Base-by-base conservation (phyloP, 75 land plant genomes). In the Gnetum montanum region DNA sequence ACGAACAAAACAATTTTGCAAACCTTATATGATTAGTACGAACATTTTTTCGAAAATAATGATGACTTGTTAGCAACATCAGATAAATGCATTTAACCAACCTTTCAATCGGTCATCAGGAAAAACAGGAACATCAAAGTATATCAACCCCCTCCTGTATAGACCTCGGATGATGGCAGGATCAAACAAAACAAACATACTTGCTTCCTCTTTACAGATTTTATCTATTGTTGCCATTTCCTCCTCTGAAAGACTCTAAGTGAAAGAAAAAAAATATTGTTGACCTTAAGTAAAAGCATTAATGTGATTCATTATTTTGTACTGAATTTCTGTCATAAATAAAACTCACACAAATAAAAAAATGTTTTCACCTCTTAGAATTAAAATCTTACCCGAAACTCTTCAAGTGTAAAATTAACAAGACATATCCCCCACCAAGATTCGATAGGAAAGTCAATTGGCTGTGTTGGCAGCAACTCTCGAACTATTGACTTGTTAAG, bases 101-200 rank as follows among this genome's bases (percentile, higher is more conserved):
- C 99, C 99, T 86, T 95, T 85, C 37, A 95, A 90, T n/a, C 83
- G 83, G 61, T 95, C 99, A 72, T 95, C 99, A 28, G 97, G 81
- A 78, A 82, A 90, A 28, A 90, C 99, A 57, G 96, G 97, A 20
- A 90, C 96, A 54, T 95, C 99, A 67, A 95, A 83, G 67, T 86
- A 95, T 62, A 90, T 65, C 52, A 95, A 71, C 33, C 99, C 99
- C 28, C 88, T 71, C 36, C 80, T 70, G 44, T 69, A 74, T 45
- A 95, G 84, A 43, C 80, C 84, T 45, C 59, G 85, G 3, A 95
- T 58, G 44, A 95, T 71, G 20, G 83, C 72, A 59, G 82, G 76
- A 70, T 95, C 99, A 74, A 95, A 81, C 57, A 93, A 74, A 40
- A 89, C 64, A 70, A 72, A 83, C 12, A 86, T 66, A 72, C 81